Evolutionary conservation across 164 flowering plant genomes (phyloP).

Genomic region (Vitis rotundifolia): DNA sequence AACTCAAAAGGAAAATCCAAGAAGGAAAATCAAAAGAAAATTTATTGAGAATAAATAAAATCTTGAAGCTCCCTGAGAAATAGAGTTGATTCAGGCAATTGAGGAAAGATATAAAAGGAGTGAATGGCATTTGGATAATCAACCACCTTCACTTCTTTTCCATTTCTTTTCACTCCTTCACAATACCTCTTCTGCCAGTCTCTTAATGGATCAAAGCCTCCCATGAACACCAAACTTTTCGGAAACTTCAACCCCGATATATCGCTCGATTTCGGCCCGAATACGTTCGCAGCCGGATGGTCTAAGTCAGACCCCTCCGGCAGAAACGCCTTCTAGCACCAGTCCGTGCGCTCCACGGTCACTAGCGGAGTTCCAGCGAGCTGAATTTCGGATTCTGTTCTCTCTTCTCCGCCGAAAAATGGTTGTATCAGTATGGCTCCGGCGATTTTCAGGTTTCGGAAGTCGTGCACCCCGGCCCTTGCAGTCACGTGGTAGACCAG

Average conservation of each 20-base stretch:
- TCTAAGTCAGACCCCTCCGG: slow-evolving; percentile 41
- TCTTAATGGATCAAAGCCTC: slow-evolving; percentile 30
- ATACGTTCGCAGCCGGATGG: slow-evolving; percentile 33
- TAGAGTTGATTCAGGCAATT: slow-evolving; percentile 19
- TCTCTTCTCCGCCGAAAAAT: slow-evolving; percentile 34
- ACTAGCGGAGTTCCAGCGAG: slow-evolving; percentile 9
- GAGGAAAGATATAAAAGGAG: slow-evolving; percentile 25
- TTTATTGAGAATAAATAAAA: slow-evolving; percentile 5
- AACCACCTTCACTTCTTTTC: slow-evolving; percentile 22
- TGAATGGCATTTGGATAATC: slow-evolving; percentile 29
- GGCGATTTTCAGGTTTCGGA: slow-evolving; percentile 5
- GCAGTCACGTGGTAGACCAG: slow-evolving; percentile 25
- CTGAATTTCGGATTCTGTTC: slow-evolving; percentile 33
- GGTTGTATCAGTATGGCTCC: slow-evolving; percentile 27
- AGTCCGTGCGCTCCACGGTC: slow-evolving; percentile 13
- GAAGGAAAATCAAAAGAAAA: no score
- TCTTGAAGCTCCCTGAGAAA: slow-evolving; percentile 11
- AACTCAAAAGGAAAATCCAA: no score
- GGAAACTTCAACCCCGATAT: slow-evolving; percentile 23
- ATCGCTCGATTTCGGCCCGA: slow-evolving; percentile 19
- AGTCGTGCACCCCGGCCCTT: not conserved
- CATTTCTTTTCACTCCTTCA: slow-evolving; percentile 20
- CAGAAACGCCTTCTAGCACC: slow-evolving; percentile 31
- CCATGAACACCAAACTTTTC: slow-evolving; percentile 26
- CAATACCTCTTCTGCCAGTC: slow-evolving; percentile 32